Evolutionary conservation across 169 alveolate genomes (phyloP).

Genomic region (Plasmodium vivax): DNA sequence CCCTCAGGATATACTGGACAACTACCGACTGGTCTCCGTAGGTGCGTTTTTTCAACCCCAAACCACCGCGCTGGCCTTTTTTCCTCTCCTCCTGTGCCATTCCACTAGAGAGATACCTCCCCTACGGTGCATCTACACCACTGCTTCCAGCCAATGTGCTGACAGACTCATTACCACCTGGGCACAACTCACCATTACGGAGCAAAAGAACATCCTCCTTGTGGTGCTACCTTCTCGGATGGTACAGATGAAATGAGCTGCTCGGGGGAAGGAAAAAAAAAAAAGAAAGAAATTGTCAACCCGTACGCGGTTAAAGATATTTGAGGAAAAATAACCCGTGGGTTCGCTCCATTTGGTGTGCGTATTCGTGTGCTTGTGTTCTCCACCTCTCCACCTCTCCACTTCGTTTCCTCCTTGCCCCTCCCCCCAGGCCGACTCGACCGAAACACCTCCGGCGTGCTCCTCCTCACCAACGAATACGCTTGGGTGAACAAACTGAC

Average conservation of each 20-base stretch:
- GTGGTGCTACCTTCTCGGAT: neutral
- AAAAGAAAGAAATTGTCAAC: neutral
- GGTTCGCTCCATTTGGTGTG: neutral
- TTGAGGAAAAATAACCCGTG: neutral
- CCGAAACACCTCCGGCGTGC: conserved; percentile 71
- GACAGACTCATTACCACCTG: neutral
- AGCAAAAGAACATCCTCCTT: neutral
- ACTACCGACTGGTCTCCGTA: conserved; percentile 62
- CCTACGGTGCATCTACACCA: neutral
- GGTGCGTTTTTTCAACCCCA: conserved; percentile 10
- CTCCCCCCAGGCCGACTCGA: conserved; percentile 40
- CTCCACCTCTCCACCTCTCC: no score
- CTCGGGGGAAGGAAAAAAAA: neutral
- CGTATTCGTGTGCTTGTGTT: neutral
- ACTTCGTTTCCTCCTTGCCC: neutral
- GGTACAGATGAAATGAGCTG: neutral
- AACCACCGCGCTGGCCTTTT: neutral
- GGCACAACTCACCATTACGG: neutral
- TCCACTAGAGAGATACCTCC: neutral
- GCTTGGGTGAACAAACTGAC: conserved; percentile 67
- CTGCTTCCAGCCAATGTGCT: neutral
- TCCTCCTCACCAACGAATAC: conserved; percentile 64
- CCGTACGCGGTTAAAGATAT: neutral
- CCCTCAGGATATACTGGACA: conserved; percentile 35
- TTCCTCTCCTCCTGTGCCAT: neutral